Conservation (phyloP, 768 basidiomycete genomes). For the Brasilioporus rufonigricans region DNA sequence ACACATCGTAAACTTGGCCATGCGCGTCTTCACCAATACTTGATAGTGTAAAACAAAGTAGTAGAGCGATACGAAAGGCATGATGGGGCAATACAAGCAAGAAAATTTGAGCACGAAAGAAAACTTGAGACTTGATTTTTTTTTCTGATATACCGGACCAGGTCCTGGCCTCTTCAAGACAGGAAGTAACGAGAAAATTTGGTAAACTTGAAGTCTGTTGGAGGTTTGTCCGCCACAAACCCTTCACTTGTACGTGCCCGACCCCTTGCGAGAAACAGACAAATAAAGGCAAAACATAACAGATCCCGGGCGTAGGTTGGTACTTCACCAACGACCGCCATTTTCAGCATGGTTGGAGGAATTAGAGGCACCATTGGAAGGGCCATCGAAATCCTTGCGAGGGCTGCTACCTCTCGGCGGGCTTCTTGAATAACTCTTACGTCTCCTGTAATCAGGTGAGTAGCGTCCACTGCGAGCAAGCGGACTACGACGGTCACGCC, state of each 20-base stretch:
- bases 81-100: slow-evolving; percentile 39
- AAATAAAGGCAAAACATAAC: slow-evolving; percentile 27
- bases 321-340: slow-evolving; percentile 61
- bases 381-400: slow-evolving; percentile 47
- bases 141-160: slow-evolving; percentile 54
- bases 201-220: slow-evolving; percentile 42
- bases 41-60: slow-evolving; percentile 45
- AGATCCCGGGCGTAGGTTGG: slow-evolving; percentile 15
- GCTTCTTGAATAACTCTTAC: slow-evolving; percentile 76
- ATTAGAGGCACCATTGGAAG: slow-evolving; percentile 36
- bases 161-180: slow-evolving; percentile 44
- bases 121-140: slow-evolving; percentile 69
- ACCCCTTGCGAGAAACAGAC: slow-evolving; percentile 37
- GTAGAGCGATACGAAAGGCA: slow-evolving; percentile 45
- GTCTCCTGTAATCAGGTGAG: slow-evolving; percentile 74
- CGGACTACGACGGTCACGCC: slow-evolving; percentile 80
- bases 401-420: slow-evolving; percentile 73
- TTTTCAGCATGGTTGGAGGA: slow-evolving; percentile 39
- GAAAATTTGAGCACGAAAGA: slow-evolving; percentile 53
- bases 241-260: slow-evolving; percentile 43
- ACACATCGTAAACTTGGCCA: slow-evolving; percentile 37
- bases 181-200: slow-evolving; percentile 51
- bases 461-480: slow-evolving; percentile 64
- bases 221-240: slow-evolving; percentile 40
- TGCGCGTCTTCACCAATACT: slow-evolving; percentile 36